Evolutionary conservation across 1,139 yeast species (phyloP), one percentile per base, ranked within the genome.

Genomic region (Yamadazyma pseudoaaseri): DNA sequence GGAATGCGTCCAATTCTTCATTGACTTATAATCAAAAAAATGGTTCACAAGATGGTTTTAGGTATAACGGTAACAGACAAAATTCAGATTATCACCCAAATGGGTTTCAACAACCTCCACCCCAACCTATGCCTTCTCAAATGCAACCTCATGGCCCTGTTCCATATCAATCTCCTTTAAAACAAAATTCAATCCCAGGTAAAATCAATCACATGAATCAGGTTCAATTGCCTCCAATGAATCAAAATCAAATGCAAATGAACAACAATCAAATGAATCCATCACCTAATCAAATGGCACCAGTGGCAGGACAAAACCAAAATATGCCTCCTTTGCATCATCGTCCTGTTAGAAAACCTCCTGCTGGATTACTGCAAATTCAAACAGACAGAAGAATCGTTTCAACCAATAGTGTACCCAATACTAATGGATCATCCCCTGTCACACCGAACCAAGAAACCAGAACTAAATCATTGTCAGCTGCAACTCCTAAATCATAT

Each of bases 341-440:
- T 20, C 27, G 31, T 18, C 32, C 36, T 11, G 23, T 27, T 8
- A 23, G 46, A 7, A 50, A 44, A 35, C 42, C 42, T 8, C 26
- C 24, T 22, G 44, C 45, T 3, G 34, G 39, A 26, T 34, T 49
- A 20, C 50, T 54, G 5, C 54, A 58, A 5, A 47, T 51, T 20
- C 52, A 51, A 32, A 53, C 52, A 26, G 47, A 43, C 17, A 43
- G 62, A 38, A 39, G 63, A 33, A 53, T 56, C 21, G 61, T 52
- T 3, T 58, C 63, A 1, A 47, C 58, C 1, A 61, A 62, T 5
- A 39, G 39, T 11, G 45, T 49, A 26, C 52, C 51, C 11, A 38
- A 39, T 16, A 33, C 38, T 30, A 25, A 30, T 27, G 29, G 33
- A 12, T 31, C 43, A 24, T 37, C 41, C 2, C 48, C 50, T 5